These are phyloP conservation scores for Tagetes erecta DNA, from an alignment of 129 eudicot genomes.

Conservation along the genomic window DNA sequence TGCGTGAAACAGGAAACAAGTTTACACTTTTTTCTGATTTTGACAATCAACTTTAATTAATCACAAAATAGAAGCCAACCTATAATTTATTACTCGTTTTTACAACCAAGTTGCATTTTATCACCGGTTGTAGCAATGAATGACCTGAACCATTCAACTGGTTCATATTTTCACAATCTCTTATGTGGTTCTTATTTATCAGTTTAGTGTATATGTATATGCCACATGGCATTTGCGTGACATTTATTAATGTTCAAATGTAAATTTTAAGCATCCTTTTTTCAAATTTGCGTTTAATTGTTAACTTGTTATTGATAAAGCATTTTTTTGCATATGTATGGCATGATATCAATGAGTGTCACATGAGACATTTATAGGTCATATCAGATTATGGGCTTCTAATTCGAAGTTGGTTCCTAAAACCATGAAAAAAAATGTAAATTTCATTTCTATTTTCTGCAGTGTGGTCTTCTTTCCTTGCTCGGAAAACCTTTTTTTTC, in stretches of 20 bases:
- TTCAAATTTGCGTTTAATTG: not conserved
- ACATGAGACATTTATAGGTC: not conserved
- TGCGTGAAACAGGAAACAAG: not conserved
- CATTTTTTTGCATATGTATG: not conserved
- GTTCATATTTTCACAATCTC: not conserved
- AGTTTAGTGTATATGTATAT: not conserved
- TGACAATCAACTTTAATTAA: not conserved
- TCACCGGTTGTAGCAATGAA: not conserved
- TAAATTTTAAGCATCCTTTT: no score
- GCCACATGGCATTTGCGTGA: not conserved
- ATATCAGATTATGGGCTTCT: not conserved
- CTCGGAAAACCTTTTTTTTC: not conserved
- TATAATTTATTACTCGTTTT: not conserved
- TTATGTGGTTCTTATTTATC: not conserved
- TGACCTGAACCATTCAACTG: not conserved
- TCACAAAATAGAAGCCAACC: not conserved
- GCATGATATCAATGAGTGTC: not conserved
- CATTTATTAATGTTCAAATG: not conserved
- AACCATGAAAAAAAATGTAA: not conserved
- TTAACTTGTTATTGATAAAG: not conserved
- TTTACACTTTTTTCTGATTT: not conserved
- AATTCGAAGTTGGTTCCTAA: not conserved
- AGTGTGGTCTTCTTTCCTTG: not conserved
- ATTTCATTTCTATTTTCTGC: not conserved
- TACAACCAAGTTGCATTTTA: not conserved